A percentile compares a stretch with the other conserved stretches of the same genome.
Conservation (phyloP, 108 stramenopile species). For the Fistulifera pelliculosa region DNA sequence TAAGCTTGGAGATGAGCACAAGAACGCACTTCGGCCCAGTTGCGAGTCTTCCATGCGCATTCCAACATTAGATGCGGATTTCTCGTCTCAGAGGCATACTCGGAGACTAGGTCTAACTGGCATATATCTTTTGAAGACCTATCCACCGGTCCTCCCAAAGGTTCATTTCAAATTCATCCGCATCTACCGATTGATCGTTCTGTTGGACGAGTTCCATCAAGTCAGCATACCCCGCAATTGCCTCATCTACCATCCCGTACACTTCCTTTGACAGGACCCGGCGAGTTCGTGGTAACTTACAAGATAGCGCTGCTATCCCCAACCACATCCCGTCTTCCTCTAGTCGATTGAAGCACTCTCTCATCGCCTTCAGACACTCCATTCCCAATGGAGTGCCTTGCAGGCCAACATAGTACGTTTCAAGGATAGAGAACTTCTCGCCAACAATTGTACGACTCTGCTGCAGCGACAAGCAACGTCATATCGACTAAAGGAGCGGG, state of each 20-base stretch:
- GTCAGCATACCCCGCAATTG: constrained; percentile 45
- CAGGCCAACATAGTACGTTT: constrained; percentile 16
- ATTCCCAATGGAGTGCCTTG: background rate
- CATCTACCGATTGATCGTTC: constrained; percentile 11
- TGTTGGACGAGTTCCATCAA: constrained; percentile 45
- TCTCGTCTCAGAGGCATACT: constrained; percentile 53
- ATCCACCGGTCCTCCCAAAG: constrained; percentile 91
- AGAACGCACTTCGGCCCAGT: constrained; percentile 72
- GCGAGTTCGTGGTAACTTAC: constrained; percentile 32
- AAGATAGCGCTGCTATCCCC: constrained; percentile 34
- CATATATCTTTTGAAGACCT: constrained; percentile 77
- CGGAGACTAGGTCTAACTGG: constrained; percentile 75
- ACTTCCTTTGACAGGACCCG: constrained; percentile 59
- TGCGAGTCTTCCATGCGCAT: constrained; percentile 78
- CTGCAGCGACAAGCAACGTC: constrained; percentile 44
- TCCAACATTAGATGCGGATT: constrained; percentile 72
- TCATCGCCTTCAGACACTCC: constrained; percentile 32
- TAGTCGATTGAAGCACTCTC: constrained; percentile 40
- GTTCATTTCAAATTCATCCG: constrained; percentile 63
- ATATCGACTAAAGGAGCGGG: constrained; percentile 49
- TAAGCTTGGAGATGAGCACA: constrained; percentile 40
- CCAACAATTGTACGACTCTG: constrained; percentile 55
- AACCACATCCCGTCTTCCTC: constrained; percentile 47
- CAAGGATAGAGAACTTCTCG: constrained; percentile 57
- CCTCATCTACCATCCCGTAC: constrained; percentile 58